Evolutionary conservation across 176 grass and related monocot genomes (phyloP).

Genomic region (Dactylis glomerata): DNA sequence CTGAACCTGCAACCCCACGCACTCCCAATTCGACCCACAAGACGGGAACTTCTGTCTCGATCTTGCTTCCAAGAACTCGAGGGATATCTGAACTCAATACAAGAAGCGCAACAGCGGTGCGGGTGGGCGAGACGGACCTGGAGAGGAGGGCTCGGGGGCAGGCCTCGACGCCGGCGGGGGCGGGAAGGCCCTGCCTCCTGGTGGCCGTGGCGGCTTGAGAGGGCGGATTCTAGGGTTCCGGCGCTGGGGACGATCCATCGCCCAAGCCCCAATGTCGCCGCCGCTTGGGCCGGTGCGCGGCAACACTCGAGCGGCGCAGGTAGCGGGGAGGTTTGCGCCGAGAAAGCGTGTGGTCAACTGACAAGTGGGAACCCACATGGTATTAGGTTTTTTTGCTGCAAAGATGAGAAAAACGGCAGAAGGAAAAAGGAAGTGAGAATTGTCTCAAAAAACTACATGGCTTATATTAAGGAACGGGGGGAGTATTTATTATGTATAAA

Average conservation of each 20-base stretch:
- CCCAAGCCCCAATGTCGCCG: slow-evolving; percentile 15
- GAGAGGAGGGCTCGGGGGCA: slow-evolving; percentile 12
- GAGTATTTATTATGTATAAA: too few species aligned
- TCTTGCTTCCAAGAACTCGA: background rate
- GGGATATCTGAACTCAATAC: background rate
- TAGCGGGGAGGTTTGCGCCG: background rate
- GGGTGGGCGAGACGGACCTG: slow-evolving; percentile 26
- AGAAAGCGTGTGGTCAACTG: background rate
- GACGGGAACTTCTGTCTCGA: background rate
- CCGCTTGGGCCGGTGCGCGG: slow-evolving; percentile 25
- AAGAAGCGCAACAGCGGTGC: background rate
- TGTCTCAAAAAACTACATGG: too few species aligned
- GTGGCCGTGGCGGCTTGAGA: slow-evolving; percentile 24
- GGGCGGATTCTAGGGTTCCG: slow-evolving; percentile 33
- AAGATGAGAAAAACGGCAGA: background rate
- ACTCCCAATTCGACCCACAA: slow-evolving; percentile 3
- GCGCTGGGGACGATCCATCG: slow-evolving; percentile 41
- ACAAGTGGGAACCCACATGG: background rate
- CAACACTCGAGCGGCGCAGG: slow-evolving; percentile 7
- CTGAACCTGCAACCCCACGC: slow-evolving; percentile 5
- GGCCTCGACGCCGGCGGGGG: background rate
- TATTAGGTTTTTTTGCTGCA: background rate
- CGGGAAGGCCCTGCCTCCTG: background rate
- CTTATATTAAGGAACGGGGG: too few species aligned
- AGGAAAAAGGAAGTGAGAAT: too few species aligned